These are phyloP conservation scores for Lecanosticta acicola DNA, from an alignment of 2,329 filamentous ascomycete genomes.

Conservation along the genomic window DNA sequence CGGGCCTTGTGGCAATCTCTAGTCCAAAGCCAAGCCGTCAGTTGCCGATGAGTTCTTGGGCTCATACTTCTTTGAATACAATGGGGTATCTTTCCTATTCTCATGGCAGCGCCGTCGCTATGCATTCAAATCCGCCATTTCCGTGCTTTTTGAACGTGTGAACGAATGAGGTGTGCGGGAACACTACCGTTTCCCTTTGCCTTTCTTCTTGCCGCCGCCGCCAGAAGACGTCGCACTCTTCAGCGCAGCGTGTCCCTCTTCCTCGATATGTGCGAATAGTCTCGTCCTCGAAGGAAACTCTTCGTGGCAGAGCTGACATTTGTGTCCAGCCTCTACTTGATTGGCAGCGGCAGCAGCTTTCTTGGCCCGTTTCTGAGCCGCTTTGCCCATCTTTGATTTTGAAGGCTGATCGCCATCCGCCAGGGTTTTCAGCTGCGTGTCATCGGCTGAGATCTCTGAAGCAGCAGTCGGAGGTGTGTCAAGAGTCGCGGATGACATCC, in stretches of 20 bases:
- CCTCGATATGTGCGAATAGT: conserved; percentile 67
- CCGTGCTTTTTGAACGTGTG: too few relatives aligned
- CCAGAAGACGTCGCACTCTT: conserved; percentile 21
- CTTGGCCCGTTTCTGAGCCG: conserved; percentile 45
- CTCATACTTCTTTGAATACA: too few relatives aligned
- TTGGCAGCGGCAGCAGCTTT: conserved; percentile 41
- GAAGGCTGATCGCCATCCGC: conserved; percentile 16
- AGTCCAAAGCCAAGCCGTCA: background rate
- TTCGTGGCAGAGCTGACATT: conserved; percentile 73
- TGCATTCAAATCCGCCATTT: too few relatives aligned
- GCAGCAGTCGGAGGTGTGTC: conserved; percentile 3
- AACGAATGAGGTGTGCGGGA: too few relatives aligned
- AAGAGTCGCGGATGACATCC: conserved; percentile 29
- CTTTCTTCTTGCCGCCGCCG: conserved; percentile 27
- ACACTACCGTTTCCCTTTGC: conserved; percentile 29
- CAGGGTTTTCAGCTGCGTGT: conserved; percentile 16
- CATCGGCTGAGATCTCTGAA: conserved; percentile 4
- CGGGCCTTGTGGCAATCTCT: background rate
- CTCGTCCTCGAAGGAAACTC: conserved; percentile 68
- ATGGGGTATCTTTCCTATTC: too few relatives aligned
- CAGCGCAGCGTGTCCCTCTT: conserved; percentile 49
- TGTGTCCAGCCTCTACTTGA: conserved; percentile 43
- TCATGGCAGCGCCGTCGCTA: too few relatives aligned
- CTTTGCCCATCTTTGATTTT: conserved; percentile 43
- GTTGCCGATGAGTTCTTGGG: too few relatives aligned